A percentile compares a stretch with the other conserved stretches of the same genome.
phyloP scores from a whole-genome alignment of 1,284 basidiomycete species.

The Ganoderma leucocontextum region DNA sequence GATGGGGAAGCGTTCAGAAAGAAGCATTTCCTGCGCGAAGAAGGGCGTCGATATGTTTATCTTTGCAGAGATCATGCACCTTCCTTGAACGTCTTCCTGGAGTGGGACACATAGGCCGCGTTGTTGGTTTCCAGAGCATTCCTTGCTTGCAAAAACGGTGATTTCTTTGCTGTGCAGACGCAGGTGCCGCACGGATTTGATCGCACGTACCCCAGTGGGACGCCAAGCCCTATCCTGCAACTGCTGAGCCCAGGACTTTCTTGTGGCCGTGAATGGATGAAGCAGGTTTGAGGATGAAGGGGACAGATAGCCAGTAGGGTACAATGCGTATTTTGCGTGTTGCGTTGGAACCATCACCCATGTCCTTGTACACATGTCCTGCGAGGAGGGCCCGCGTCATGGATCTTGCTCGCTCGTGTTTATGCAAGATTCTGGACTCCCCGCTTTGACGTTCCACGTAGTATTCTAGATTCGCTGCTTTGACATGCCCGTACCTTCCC shows the following conservation, averaged over 20 bases:
- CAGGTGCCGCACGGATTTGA: background rate
- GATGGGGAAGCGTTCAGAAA: too few relatives aligned
- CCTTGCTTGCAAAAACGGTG: background rate
- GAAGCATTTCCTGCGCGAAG: too few relatives aligned
- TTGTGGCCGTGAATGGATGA: too few relatives aligned
- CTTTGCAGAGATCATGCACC: too few relatives aligned
- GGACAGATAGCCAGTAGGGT: background rate
- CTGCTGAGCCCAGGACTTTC: background rate
- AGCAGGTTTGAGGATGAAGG: background rate
- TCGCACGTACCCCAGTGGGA: background rate
- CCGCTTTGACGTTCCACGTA: too few relatives aligned
- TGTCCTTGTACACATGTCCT: background rate
- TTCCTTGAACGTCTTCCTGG: too few relatives aligned
- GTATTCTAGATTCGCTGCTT: background rate
- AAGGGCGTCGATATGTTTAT: too few relatives aligned
- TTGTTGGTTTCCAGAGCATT: too few relatives aligned
- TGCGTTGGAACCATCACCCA: background rate
- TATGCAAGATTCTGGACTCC: too few relatives aligned
- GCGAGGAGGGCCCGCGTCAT: too few relatives aligned
- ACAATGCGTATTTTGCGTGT: background rate
- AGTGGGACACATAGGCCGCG: too few relatives aligned
- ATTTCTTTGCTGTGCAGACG: background rate
- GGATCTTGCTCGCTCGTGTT: too few relatives aligned
- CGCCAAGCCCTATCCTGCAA: background rate
- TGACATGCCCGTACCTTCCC: slow-evolving; percentile 21